Base-by-base conservation (phyloP, 331 rosid genomes). In the Acacia pycnantha region DNA sequence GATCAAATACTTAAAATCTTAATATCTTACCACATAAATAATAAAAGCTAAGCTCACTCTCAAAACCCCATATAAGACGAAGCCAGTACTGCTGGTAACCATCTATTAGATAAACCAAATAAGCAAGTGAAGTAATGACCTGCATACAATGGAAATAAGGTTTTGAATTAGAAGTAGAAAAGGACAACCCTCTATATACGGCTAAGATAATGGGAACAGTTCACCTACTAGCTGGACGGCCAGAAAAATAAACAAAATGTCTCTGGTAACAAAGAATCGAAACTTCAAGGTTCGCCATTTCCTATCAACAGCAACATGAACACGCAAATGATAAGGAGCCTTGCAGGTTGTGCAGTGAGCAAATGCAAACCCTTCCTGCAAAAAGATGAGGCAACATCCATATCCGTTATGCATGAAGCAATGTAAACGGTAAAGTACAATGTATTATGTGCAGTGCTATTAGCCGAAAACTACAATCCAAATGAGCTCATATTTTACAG, bases 291-390 rank as follows among this genome's bases (percentile, higher is more conserved):
- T 96, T 74, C 98, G 90, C 99, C 99, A 96, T 85, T 92, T 96
- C 88, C 98, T 91, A 81, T 96, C 99, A 77, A 93, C 97, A 54
- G 93, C 89, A 78, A 88, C 93, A 82, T 96, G 97, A 80, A 93
- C 99, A 81, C 97, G 93, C 93, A 96, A 89, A 85, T 96, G 91
- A 78, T 96, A 96, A 84, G 97, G 95, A 84, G 97, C 94, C 88
- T 96, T 96, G 88, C 99, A 96, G 75, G 99, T 96, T 71, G 98
- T 96, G 85, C 99, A 96, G 79, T 96, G 98, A 86, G 99, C 94
- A 90, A 96, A 96, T 70, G 99, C 99, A 92, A 96, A 93, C 72
- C 99, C 99, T 91, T 93, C 99, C 99, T 96, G 98, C 64, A 88
- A 84, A 56, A 77, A 77, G 24, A 51, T 69, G 21, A 70, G 22